phyloP scores from a whole-genome alignment of 2,329 filamentous ascomycete genomes.

The Alternaria arbusti region DNA sequence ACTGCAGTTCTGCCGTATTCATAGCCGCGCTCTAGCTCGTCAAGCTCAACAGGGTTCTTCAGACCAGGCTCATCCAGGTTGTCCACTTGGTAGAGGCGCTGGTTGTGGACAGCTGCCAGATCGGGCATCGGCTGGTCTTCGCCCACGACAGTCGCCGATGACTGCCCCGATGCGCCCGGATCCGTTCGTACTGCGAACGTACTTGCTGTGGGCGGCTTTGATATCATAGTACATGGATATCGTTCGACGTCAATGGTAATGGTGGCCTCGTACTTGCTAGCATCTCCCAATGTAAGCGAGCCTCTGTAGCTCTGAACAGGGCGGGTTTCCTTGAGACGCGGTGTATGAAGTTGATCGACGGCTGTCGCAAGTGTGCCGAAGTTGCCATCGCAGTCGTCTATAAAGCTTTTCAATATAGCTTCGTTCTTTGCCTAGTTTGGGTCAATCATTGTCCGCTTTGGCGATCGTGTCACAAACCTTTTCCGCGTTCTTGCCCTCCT shows the following conservation, averaged over 20 bases:
- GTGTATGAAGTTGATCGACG: conserved; percentile 77
- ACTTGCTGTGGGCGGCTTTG: conserved; percentile 76
- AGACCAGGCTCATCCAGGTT: conserved; percentile 77
- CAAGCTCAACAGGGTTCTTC: conserved; percentile 80
- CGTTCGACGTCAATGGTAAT: conserved; percentile 86
- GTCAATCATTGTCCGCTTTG: conserved; percentile 17
- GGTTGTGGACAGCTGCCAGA: conserved; percentile 74
- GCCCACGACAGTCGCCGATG: conserved; percentile 57
- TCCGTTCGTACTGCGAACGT: conserved; percentile 69
- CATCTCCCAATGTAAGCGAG: conserved; percentile 78
- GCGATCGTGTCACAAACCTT: conserved; percentile 62
- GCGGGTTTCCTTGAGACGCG: conserved; percentile 75
- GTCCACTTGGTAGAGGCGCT: conserved; percentile 80
- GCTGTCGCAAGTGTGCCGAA: conserved; percentile 89
- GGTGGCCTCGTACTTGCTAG: conserved; percentile 73
- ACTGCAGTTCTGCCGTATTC: conserved; percentile 93
- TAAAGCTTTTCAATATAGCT: conserved; percentile 66
- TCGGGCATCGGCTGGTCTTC: conserved; percentile 45
- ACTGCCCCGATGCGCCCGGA: conserved; percentile 57
- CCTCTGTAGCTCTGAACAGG: conserved; percentile 83
- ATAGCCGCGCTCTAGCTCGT: conserved; percentile 90
- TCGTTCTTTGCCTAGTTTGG: conserved; percentile 71
- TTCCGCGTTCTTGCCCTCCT: conserved; percentile 76
- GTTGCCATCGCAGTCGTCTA: conserved; percentile 69
- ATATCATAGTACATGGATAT: conserved; percentile 84